Percentiles rank a stretch among this genome's conserved stretches.
Evolutionary conservation across 2,329 filamentous ascomycete genomes (phyloP).

Genomic region (Ceratocystis eucalypticola): DNA sequence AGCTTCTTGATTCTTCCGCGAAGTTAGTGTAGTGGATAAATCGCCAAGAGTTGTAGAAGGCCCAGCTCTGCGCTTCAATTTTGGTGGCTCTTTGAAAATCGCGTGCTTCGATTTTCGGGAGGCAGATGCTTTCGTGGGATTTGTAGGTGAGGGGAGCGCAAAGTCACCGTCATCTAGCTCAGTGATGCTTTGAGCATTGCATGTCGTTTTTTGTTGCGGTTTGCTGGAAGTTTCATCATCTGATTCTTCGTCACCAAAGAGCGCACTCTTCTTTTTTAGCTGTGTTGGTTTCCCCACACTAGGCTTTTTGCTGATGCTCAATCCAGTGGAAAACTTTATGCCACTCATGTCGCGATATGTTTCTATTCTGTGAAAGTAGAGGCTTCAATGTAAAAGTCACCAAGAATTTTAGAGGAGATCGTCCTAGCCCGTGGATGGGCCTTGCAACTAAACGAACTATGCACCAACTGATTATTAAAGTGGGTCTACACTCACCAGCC

Average conservation of each 20-base stretch:
- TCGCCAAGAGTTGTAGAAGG: slow-evolving; percentile 44
- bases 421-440: not conserved
- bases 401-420: not conserved
- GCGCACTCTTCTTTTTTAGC: slow-evolving; percentile 39
- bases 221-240: slow-evolving; percentile 35
- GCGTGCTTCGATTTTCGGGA: slow-evolving; percentile 24
- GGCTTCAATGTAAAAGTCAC: not conserved
- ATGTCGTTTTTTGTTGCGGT: slow-evolving; percentile 34
- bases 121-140: slow-evolving; percentile 15
- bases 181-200: slow-evolving; percentile 39
- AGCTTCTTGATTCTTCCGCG: slow-evolving; percentile 49
- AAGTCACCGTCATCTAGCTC: slow-evolving; percentile 37
- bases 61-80: slow-evolving; percentile 27
- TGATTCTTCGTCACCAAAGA: slow-evolving; percentile 46
- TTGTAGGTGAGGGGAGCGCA: not conserved
- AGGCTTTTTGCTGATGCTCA: slow-evolving; percentile 48
- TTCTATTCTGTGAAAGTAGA: not conserved
- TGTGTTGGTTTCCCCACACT: slow-evolving; percentile 36
- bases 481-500: not conserved
- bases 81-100: slow-evolving; percentile 7
- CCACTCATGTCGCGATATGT: slow-evolving; percentile 31
- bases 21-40: slow-evolving; percentile 49
- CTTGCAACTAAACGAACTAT: not conserved
- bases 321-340: slow-evolving; percentile 38
- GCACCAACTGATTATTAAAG: not conserved